Evolutionary conservation across 2,329 filamentous ascomycete species (phyloP).

Genomic region (Calonectria crousiana): DNA sequence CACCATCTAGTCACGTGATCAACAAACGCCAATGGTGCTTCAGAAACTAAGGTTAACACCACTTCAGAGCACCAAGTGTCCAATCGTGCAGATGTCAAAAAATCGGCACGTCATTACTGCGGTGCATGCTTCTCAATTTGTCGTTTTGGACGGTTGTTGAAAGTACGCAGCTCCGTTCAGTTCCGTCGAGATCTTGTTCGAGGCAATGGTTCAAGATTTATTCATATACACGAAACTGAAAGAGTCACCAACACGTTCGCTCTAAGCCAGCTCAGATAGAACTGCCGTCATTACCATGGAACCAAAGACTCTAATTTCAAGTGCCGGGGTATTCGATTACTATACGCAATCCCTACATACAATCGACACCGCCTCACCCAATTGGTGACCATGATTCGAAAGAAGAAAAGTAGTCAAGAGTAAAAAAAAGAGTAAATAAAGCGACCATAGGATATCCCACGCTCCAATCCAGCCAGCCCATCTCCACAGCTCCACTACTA

Average conservation of each 20-base stretch:
- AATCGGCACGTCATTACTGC: background rate
- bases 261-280: background rate
- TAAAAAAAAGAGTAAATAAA: slow-evolving; percentile 46
- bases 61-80: background rate
- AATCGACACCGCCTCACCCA: slow-evolving; percentile 36
- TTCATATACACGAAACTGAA: background rate
- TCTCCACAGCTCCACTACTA: slow-evolving; percentile 14
- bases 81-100: background rate
- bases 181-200: background rate
- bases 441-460: slow-evolving; percentile 45
- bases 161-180: background rate
- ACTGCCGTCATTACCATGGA: background rate
- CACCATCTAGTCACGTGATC: slow-evolving; percentile 35
- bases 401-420: slow-evolving; percentile 42
- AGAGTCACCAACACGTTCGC: background rate
- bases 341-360: slow-evolving; percentile 49
- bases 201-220: background rate
- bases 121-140: background rate
- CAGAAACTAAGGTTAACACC: background rate
- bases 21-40: background rate
- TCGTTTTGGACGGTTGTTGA: background rate
- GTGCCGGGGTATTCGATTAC: slow-evolving; percentile 44
- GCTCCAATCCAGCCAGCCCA: slow-evolving; percentile 34
- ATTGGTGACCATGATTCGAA: slow-evolving; percentile 35
- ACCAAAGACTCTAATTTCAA: slow-evolving; percentile 28